Evolutionary conservation across 495 filamentous ascomycete genomes (phyloP), one percentile per base, ranked within the genome.

Genomic region (Daldinia childiae): DNA sequence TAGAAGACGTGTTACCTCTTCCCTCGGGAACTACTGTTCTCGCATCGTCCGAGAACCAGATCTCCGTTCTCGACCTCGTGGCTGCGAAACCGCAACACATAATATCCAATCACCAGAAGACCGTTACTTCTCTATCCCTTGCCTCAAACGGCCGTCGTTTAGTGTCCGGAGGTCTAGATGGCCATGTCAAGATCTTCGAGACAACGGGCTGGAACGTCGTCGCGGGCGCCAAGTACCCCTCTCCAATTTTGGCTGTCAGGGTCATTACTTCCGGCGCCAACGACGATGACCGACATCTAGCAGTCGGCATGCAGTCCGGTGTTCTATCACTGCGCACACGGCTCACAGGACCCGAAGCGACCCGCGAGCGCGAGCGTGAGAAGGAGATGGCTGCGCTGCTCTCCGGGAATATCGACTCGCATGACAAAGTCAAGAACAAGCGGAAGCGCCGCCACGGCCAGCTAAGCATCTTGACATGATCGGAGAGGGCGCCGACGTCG

Each of bases 71-170:
- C 70, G 95, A 99, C 79, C 86, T 99, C 21, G 89, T 98, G 19
- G 96, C 94, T 54, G 96, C 92, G 29, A 94, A 92, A 74, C 93
- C 93, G 2, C 78, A 95, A 48, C 90, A 93, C 38, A 81, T 96
- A 64, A 90, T 99, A 48, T 89, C 91, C 61, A 97, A 94, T 76
- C 96, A 99, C 79, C 95, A 99, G 80, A 98, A 98, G 87, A 97
- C 95, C 0, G 93, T 99, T 32, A 98, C 95, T 0, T 88, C 92
- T 4, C 85, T 99, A 36, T 84, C 81, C 48, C 76, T 86, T n/a
- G 95, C 93, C 0, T 92, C 91, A 30, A 89, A 92, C 71, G 88
- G 90, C 17, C 88, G 88, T 6, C 87, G 96, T 50, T 83, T 99
- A 54, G 86, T 99, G 65, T 92, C 88, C 76, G 96, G 93, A 78